Percentiles rank a stretch among this genome's conserved stretches.
Evolutionary conservation across 352 stramenopile genomes (phyloP).

Genomic region (Phytophthora rubi): DNA sequence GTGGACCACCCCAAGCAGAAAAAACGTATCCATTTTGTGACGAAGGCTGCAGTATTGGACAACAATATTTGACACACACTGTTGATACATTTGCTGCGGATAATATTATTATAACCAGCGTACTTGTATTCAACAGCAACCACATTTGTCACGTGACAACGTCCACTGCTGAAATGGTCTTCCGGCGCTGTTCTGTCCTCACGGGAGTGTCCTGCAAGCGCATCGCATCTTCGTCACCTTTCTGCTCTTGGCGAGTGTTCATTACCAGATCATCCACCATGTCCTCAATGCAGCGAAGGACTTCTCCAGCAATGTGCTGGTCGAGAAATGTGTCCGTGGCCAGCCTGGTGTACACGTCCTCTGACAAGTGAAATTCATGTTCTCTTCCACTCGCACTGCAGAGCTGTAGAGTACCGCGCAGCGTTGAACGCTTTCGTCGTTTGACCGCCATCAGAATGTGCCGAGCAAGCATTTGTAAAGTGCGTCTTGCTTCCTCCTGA

Average conservation of each 20-base stretch:
- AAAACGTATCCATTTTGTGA: background rate
- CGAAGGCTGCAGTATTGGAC: slow-evolving; percentile 39
- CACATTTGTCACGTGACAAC: background rate
- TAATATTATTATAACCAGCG: background rate
- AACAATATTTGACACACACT: slow-evolving; percentile 49
- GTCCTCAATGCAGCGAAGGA: slow-evolving; percentile 42
- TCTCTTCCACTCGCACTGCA: background rate
- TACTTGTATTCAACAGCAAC: no score
- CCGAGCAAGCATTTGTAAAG: slow-evolving; percentile 47
- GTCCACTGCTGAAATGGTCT: slow-evolving; percentile 23
- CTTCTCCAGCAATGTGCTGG: slow-evolving; percentile 33
- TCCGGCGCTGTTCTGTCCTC: slow-evolving; percentile 47
- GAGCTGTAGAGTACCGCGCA: background rate
- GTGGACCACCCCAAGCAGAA: background rate
- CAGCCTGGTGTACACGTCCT: slow-evolving; percentile 21
- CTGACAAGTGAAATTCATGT: background rate
- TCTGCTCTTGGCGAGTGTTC: slow-evolving; percentile 21
- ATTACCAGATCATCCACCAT: slow-evolving; percentile 42
- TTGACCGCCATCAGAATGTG: slow-evolving; percentile 17
- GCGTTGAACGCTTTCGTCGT: background rate
- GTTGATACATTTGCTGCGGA: slow-evolving; percentile 36
- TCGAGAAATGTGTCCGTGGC: slow-evolving; percentile 28
- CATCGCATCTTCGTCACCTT: slow-evolving; percentile 27
- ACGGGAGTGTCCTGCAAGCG: slow-evolving; percentile 46
- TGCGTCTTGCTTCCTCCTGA: slow-evolving; percentile 34